phyloP scores from a whole-genome alignment of 768 basidiomycete genomes.

The Coprinopsis marcescibilis region DNA sequence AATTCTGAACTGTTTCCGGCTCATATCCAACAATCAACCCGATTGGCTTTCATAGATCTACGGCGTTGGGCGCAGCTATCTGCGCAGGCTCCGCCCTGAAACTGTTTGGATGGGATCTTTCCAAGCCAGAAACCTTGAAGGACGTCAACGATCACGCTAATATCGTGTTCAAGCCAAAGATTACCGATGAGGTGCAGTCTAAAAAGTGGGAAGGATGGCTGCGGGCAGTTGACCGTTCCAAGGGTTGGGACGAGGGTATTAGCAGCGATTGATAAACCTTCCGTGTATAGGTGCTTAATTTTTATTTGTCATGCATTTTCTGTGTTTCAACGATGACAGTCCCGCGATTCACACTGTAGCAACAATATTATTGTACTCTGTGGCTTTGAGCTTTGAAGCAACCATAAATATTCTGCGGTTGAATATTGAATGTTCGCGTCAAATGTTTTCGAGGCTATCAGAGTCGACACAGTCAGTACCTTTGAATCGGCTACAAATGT shows the following conservation, averaged over 20 bases:
- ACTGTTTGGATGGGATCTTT: conserved; percentile 90
- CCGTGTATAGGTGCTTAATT: too few relatives aligned
- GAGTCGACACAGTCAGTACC: too few relatives aligned
- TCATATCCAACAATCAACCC: background rate
- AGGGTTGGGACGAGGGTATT: conserved; percentile 71
- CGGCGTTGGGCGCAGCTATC: conserved; percentile 91
- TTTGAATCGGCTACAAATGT: too few relatives aligned
- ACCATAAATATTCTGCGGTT: too few relatives aligned
- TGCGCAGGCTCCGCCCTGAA: conserved; percentile 85
- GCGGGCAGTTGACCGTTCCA: conserved; percentile 79
- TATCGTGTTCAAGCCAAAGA: conserved; percentile 56
- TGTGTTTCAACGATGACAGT: too few relatives aligned
- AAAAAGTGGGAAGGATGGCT: conserved; percentile 81
- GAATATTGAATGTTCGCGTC: too few relatives aligned
- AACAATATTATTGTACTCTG: too few relatives aligned
- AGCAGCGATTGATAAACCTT: conserved; percentile 14
- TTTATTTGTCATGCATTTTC: too few relatives aligned
- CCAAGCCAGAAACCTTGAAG: conserved; percentile 71
- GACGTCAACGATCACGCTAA: conserved; percentile 87
- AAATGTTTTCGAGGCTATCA: too few relatives aligned
- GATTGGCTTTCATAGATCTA: conserved; percentile 55
- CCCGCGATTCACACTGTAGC: too few relatives aligned
- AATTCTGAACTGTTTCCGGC: background rate
- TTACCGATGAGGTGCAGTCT: conserved; percentile 48
- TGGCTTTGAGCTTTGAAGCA: too few relatives aligned